Conservation (phyloP, 495 filamentous ascomycete genomes). For the Neurospora terricola region DNA sequence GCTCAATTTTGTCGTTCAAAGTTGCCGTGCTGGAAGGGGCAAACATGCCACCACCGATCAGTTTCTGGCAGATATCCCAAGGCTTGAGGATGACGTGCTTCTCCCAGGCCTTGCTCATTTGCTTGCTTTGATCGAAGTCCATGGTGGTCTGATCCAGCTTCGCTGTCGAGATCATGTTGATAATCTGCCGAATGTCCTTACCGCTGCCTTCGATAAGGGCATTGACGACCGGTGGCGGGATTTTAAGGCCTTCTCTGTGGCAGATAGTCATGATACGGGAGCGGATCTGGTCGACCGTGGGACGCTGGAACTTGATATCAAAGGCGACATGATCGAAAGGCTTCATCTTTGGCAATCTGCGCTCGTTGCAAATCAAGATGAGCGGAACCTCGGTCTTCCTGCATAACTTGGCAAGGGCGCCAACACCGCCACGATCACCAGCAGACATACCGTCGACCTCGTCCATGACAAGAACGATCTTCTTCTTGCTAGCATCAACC, state of each 20-base stretch:
- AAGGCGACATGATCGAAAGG: conserved; percentile 80
- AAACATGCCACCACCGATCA: conserved; percentile 83
- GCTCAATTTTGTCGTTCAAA: conserved; percentile 92
- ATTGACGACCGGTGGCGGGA: conserved; percentile 81
- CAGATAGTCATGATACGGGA: conserved; percentile 90
- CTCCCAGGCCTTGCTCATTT: conserved; percentile 96
- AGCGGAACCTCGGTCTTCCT: conserved; percentile 92
- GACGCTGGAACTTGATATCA: conserved; percentile 80
- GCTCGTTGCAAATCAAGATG: conserved; percentile 96
- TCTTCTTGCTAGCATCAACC: conserved; percentile 73
- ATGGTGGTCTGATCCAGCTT: conserved; percentile 74
- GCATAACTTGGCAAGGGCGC: conserved; percentile 84
- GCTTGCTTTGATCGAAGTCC: conserved; percentile 71
- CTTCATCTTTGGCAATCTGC: conserved; percentile 90
- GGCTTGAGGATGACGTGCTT: conserved; percentile 94
- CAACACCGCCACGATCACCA: conserved; percentile 91
- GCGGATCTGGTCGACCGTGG: conserved; percentile 78
- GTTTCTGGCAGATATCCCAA: conserved; percentile 93
- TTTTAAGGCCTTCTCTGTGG: conserved; percentile 78
- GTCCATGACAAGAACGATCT: conserved; percentile 94
- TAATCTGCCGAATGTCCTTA: conserved; percentile 92
- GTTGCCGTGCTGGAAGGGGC: conserved; percentile 68
- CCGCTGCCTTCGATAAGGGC: conserved; percentile 89
- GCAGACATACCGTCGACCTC: conserved; percentile 99
- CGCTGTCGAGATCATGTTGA: conserved; percentile 95